Evolutionary conservation across 768 basidiomycete genomes (phyloP).

Genomic region (Psilocybe cubensis): DNA sequence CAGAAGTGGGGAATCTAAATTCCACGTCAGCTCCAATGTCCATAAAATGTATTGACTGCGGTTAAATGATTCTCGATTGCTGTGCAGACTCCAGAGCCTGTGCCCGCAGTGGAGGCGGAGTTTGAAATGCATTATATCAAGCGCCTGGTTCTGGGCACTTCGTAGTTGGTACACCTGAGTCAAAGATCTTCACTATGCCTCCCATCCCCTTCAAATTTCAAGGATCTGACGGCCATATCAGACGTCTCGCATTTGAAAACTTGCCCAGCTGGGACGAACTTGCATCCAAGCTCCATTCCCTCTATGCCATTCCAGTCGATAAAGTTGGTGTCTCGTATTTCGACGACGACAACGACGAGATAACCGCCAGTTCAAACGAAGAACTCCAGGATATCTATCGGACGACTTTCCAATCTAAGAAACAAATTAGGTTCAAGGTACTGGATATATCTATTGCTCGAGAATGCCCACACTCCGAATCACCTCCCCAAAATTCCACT

Average conservation of each 20-base stretch:
- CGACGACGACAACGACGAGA: constrained; percentile 74
- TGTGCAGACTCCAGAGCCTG: not conserved
- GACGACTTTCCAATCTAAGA: constrained; percentile 30
- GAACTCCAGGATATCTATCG: constrained; percentile 78
- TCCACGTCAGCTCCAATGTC: not conserved
- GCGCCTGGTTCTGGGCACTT: not conserved
- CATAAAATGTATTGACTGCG: not conserved
- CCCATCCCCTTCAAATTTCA: constrained; percentile 68
- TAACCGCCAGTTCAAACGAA: constrained; percentile 76
- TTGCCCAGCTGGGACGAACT: constrained; percentile 62
- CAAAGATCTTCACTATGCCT: constrained; percentile 41
- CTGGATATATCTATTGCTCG: constrained; percentile 55
- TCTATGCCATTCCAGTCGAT: constrained; percentile 57
- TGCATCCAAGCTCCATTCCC: constrained; percentile 53
- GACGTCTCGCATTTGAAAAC: constrained; percentile 56
- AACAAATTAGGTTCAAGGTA: constrained; percentile 62
- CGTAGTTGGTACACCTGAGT: no score
- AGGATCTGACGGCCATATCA: constrained; percentile 57
- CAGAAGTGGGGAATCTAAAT: no score
- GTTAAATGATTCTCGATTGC: not conserved
- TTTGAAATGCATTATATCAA: constrained; percentile 13
- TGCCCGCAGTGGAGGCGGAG: constrained; percentile 10
- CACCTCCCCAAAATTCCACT: constrained; percentile 30
- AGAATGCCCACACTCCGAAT: constrained; percentile 16
- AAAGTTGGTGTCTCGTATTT: constrained; percentile 71